These are phyloP conservation scores for Fistulina hepatica DNA, from an alignment of 1,284 basidiomycete genomes.

Conservation along the genomic window DNA sequence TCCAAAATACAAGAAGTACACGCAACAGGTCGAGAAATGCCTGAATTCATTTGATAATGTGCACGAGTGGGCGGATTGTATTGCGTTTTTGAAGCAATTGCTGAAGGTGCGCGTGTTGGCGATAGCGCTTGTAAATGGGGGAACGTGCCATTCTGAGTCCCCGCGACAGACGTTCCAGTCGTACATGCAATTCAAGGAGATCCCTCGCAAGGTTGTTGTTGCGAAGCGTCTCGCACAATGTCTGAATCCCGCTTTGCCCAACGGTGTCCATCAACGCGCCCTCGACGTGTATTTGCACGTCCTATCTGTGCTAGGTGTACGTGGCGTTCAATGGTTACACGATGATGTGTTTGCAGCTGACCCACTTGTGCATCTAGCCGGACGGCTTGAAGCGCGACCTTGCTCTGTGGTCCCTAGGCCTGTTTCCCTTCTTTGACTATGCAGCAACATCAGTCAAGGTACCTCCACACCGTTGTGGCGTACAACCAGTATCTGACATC, in stretches of 20 bases:
- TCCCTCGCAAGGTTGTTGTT: conserved; percentile 90
- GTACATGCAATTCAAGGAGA: conserved; percentile 86
- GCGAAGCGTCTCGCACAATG: conserved; percentile 95
- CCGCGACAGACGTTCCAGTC: conserved; percentile 74
- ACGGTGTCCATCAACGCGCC: conserved; percentile 93
- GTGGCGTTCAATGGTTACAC: conserved; percentile 20
- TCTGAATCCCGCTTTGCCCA: conserved; percentile 91
- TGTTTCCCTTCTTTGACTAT: conserved; percentile 98
- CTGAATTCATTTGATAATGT: conserved; percentile 92
- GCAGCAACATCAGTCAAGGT: conserved; percentile 92
- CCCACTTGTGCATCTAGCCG: conserved; percentile 35
- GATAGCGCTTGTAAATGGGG: not conserved
- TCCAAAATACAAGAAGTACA: conserved; percentile 95
- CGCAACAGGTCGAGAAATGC: conserved; percentile 83
- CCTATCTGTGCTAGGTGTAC: conserved; percentile 78
- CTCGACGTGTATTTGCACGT: conserved; percentile 94
- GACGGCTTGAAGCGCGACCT: conserved; percentile 87
- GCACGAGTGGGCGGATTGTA: conserved; percentile 99
- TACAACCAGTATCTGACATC: conserved; percentile 3
- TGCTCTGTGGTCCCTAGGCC: conserved; percentile 87
- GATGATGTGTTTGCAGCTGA: conserved; percentile 4
- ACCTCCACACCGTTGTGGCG: conserved; percentile 4
- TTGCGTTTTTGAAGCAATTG: conserved; percentile 90
- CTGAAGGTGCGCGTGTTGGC: conserved; percentile 70
- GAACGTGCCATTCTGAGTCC: not conserved